Evolutionary conservation across 2,329 filamentous ascomycete genomes (phyloP), one percentile per base, ranked within the genome.

Genomic region (Claviceps capensis): DNA sequence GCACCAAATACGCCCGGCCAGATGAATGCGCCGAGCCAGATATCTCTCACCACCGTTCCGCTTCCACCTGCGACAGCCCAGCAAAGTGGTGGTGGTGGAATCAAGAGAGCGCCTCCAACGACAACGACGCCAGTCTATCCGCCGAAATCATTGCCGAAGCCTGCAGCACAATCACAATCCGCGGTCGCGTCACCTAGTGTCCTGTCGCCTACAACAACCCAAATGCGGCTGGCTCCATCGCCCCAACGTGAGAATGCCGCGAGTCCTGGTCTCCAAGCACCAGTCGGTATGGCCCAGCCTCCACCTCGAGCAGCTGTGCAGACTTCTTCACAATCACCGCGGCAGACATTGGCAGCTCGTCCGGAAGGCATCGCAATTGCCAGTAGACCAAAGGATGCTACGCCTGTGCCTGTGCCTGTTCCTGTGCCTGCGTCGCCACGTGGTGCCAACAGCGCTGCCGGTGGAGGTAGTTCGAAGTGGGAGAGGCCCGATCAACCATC

Each of bases 401-500:
- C 54, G 2, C 53, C 54, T n/a, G 51, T 56, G 17, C 51, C 59
- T 5, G 52, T 59, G 17, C 51, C 59, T 5, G 53, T 59, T 34
- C 47, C 38, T 16, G 14, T 17, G 30, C 47, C 51, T 14, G 13
- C 46, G 13, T 16, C 46, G 5, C 23, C 43, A 22, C 37, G 22
- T 17, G 5, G 34, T 17, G 30, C 45, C 16, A 37, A 34, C 17
- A 16, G 38, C 6, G 38, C 36, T n/a, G 43, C 16, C 16, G 22
- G 8, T n/a, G 44, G n/a, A 47, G 50, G 50, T 26, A 37, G 37
- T n/a, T 53, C 69, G 17, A 71, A 70, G 51, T 71, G 69, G 69
- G 69, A 71, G 57, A 69, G 67, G 57, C 67, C 69, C 11, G 69
- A 70, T 54, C 67, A 69, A 51, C 68, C 67, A 16, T 43, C 62